Conservation (phyloP, 139 green algal genomes). For the Chlorella vulgaris region DNA sequence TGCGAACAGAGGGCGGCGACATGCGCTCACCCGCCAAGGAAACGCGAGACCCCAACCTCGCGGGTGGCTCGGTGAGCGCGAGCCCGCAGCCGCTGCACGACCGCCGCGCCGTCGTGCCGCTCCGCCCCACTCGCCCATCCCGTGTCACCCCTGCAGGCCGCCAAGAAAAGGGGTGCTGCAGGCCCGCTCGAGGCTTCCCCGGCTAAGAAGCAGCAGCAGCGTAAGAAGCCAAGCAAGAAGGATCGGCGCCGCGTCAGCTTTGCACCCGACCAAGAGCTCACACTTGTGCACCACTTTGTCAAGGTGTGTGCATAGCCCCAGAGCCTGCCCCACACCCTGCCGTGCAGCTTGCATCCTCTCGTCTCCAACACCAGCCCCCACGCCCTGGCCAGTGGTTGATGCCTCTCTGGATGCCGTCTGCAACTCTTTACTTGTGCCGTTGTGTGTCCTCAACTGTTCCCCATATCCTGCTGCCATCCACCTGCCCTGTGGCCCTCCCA, state of each 20-base stretch:
- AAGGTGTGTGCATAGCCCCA: too few species aligned
- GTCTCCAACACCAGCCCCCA: too few species aligned
- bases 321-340: too few species aligned
- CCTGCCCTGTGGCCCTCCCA: too few species aligned
- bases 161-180: slow-evolving; percentile 3
- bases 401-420: too few species aligned
- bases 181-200: slow-evolving; percentile 16
- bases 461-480: too few species aligned
- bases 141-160: slow-evolving; percentile 2
- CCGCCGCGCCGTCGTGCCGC: background rate
- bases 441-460: too few species aligned
- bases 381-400: background rate
- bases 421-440: background rate
- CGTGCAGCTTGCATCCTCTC: too few species aligned
- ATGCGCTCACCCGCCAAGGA: slow-evolving; percentile 40
- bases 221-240: slow-evolving; percentile 32
- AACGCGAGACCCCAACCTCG: slow-evolving; percentile 23
- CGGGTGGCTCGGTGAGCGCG: slow-evolving; percentile 15
- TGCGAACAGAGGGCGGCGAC: background rate
- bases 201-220: slow-evolving; percentile 14
- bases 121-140: background rate
- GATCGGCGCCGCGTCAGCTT: slow-evolving; percentile 49
- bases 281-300: slow-evolving; percentile 43
- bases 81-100: background rate
- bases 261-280: slow-evolving; percentile 48